These are phyloP conservation scores for Tremella mesenterica DNA, from an alignment of 768 basidiomycete genomes.

Conservation along the genomic window DNA sequence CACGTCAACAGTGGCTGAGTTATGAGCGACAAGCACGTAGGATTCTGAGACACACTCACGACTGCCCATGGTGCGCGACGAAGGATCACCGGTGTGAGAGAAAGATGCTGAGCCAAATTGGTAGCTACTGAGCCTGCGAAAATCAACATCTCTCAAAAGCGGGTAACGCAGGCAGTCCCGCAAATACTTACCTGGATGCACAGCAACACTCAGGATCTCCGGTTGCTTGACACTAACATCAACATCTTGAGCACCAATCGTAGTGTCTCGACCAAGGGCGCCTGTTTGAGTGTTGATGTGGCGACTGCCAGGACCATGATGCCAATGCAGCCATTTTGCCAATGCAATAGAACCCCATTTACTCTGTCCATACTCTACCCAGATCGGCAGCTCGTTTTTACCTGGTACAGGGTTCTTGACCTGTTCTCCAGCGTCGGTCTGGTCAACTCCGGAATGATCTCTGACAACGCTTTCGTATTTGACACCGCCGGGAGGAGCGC, in stretches of 20 bases:
- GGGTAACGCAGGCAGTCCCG: no score
- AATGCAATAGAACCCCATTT: constrained; percentile 40
- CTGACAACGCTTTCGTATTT: constrained; percentile 21
- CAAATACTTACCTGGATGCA: constrained; percentile 31
- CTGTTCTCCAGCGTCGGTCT: no score
- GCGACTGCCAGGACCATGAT: constrained; percentile 14
- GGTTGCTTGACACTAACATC: no score
- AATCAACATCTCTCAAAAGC: no score
- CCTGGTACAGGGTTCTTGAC: neutral
- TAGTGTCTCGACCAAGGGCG: no score
- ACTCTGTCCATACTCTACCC: constrained; percentile 35
- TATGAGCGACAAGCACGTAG: neutral
- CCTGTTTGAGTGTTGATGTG: neutral
- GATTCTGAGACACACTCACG: constrained; percentile 12
- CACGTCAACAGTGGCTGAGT: neutral
- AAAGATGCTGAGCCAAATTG: constrained; percentile 19
- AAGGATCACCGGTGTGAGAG: constrained; percentile 6
- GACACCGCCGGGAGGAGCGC: constrained; percentile 25
- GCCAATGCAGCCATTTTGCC: constrained; percentile 21
- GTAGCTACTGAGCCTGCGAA: constrained; percentile 32
- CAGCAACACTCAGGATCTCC: constrained; percentile 27
- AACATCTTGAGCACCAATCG: neutral
- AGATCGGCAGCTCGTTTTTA: constrained; percentile 16
- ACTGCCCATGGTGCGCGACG: constrained; percentile 17
- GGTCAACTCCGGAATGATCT: neutral